These are phyloP conservation scores for Dimocarpus longan DNA, from an alignment of 345 rosid species.

Conservation along the genomic window DNA sequence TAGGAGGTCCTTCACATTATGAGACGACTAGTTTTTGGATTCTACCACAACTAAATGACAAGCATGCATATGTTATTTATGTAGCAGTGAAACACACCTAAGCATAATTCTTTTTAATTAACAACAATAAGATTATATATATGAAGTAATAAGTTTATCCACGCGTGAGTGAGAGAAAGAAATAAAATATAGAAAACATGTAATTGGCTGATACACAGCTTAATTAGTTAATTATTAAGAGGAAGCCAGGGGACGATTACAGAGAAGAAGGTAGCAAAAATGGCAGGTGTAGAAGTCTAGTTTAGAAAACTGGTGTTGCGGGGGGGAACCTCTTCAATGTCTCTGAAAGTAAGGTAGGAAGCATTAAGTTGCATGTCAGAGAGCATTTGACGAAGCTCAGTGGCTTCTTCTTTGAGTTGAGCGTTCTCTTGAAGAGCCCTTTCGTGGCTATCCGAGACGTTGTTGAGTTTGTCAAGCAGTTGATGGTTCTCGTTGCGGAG, in stretches of 20 bases:
- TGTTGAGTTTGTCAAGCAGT: slow-evolving; percentile 75
- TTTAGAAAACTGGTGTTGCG: slow-evolving; percentile 39
- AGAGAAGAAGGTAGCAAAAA: background rate
- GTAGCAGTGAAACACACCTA: too few relatives aligned
- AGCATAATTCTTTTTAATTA: too few relatives aligned
- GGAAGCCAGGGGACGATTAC: too few relatives aligned
- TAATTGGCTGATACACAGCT: background rate
- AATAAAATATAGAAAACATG: background rate
- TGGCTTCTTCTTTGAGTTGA: slow-evolving; percentile 72
- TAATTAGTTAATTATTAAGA: too few relatives aligned
- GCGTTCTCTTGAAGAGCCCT: slow-evolving; percentile 59
- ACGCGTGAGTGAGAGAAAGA: background rate
- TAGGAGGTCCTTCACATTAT: too few relatives aligned
- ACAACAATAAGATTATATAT: too few relatives aligned
- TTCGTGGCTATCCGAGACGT: slow-evolving; percentile 59
- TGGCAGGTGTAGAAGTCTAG: slow-evolving; percentile 14
- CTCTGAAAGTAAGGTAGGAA: slow-evolving; percentile 52
- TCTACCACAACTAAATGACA: too few relatives aligned
- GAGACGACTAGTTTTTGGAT: too few relatives aligned
- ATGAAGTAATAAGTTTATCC: background rate
- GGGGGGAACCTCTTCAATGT: slow-evolving; percentile 45
- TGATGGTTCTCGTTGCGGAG: slow-evolving; percentile 84
- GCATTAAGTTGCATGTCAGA: slow-evolving; percentile 58
- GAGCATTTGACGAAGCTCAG: slow-evolving; percentile 64
- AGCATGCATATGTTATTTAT: too few relatives aligned